Percentiles rank a stretch among this genome's conserved stretches.
Evolutionary conservation across 768 basidiomycete genomes (phyloP).

Genomic region (Artomyces pyxidatus): DNA sequence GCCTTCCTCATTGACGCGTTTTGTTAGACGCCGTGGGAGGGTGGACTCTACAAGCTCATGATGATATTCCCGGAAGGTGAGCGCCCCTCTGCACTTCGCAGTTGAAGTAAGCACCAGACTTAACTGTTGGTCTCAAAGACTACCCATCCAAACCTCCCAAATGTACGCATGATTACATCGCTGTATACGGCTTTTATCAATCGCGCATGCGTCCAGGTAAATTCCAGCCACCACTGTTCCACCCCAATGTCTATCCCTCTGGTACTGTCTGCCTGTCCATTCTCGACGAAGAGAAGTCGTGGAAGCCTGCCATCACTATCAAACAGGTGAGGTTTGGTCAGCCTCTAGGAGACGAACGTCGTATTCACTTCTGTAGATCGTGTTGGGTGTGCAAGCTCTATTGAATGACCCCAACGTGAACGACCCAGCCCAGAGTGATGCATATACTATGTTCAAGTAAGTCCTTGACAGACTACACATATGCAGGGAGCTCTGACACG

Average conservation of each 20-base stretch:
- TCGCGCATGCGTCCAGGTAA: slow-evolving; percentile 48
- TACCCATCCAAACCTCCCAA: slow-evolving; percentile 95
- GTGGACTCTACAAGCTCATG: slow-evolving; percentile 85
- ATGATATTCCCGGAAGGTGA: slow-evolving; percentile 97
- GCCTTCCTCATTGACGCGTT: slow-evolving; percentile 2
- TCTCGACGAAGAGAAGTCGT: slow-evolving; percentile 95
- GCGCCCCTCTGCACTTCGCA: no score
- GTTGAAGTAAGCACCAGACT: no score
- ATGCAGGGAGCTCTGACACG: neutral
- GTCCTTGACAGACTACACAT: slow-evolving; percentile 23
- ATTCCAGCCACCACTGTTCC: slow-evolving; percentile 92
- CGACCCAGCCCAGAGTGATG: slow-evolving; percentile 97
- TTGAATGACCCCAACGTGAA: slow-evolving; percentile 93
- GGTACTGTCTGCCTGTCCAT: slow-evolving; percentile 98
- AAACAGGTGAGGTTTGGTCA: slow-evolving; percentile 63
- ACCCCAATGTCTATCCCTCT: slow-evolving; percentile 98
- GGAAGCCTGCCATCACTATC: slow-evolving; percentile 98
- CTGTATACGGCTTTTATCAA: no score
- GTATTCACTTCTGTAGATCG: slow-evolving; percentile 50
- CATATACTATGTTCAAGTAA: slow-evolving; percentile 98
- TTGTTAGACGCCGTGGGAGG: slow-evolving; percentile 89
- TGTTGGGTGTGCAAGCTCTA: slow-evolving; percentile 93
- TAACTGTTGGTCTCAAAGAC: slow-evolving; percentile 36
- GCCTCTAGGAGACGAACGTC: neutral
- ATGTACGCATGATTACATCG: no score